Evolutionary conservation across 768 basidiomycete genomes (phyloP), one percentile per base, ranked within the genome.

Genomic region (Trametes elegans): DNA sequence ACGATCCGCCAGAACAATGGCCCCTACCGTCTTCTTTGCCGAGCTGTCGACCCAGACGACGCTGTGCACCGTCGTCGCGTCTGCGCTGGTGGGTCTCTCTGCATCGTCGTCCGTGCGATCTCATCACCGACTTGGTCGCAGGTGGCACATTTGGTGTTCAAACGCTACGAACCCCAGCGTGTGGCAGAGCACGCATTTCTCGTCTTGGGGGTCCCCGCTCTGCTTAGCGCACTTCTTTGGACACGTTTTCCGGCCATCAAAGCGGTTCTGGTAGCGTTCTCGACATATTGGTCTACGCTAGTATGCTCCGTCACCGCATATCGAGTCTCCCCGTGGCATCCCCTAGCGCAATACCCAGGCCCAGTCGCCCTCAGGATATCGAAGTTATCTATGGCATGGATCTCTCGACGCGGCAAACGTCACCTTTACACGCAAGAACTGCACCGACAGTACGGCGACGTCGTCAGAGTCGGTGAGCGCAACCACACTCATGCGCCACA

Each of bases 281-380:
- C 28, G 16, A 54, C 49, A 14, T 64, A 55, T 24, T 60, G 48
- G 48, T 21, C 39, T 9, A 52, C 61, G 5, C 53, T 64, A 11
- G 34, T 31, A 9, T 42, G 36, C 26, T 64, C 61, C 13, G 43
- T 64, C n/a, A 11, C 32, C 26, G 4, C 36, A 4, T 64, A 64
- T 45, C 63, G 63, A 6, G 28, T 62, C n/a, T 60, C 63, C 11
- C 63, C 63, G 13, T 58, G 59, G 50, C 63, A 64, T 32, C 63
- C 63, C 24, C 59, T 64, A 7, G 51, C 61, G 3, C 55, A 45
- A 3, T 62, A 60, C 35, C 63, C 63, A 3, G 63, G 63, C 4
- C 65, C 65, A 3, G 5, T 62, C 16, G 14, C 52, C 5, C 48
- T 53, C 44, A 58, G 49, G 38, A n/a, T 66, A 3, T 58, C 62